These are phyloP conservation scores for Gnetum montanum DNA, from an alignment of 75 land plant genomes.

Conservation along the genomic window DNA sequence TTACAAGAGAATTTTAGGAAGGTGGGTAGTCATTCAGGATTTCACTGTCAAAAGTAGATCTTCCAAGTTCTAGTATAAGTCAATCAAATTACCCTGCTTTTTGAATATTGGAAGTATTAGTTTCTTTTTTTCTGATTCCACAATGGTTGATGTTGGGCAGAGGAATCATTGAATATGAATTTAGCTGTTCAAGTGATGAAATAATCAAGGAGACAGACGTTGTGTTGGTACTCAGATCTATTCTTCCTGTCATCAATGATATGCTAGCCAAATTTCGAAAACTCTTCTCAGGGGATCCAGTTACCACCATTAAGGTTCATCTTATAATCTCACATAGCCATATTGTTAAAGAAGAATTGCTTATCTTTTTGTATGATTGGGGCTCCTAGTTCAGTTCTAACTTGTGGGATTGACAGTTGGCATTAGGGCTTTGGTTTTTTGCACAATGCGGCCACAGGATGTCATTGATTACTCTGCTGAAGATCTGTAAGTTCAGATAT, in stretches of 20 bases:
- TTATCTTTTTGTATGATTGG: slow-evolving; percentile 1
- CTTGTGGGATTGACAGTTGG: slow-evolving; percentile 33
- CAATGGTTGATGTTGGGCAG: slow-evolving; percentile 2
- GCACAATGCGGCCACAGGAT: slow-evolving; percentile 59
- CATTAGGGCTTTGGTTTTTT: slow-evolving; percentile 41
- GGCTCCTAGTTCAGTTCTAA: neutral
- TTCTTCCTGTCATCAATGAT: slow-evolving; percentile 70
- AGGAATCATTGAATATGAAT: slow-evolving; percentile 8
- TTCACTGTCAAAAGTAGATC: neutral
- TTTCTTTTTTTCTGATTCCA: neutral
- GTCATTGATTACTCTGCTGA: slow-evolving; percentile 54
- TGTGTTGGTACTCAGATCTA: slow-evolving; percentile 38
- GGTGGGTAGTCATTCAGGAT: too few relatives aligned
- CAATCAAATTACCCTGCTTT: neutral
- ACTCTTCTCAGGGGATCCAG: slow-evolving; percentile 89
- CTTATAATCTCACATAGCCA: neutral
- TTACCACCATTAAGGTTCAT: slow-evolving; percentile 81
- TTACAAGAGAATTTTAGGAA: slow-evolving; percentile 43
- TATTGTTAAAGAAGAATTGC: neutral
- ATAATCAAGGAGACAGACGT: slow-evolving; percentile 69
- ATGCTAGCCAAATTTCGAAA: slow-evolving; percentile 35
- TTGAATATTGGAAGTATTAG: neutral
- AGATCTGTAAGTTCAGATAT: slow-evolving; percentile 30
- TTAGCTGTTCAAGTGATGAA: neutral
- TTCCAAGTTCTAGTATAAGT: slow-evolving; percentile 1